Evolutionary conservation across 768 basidiomycete genomes (phyloP).

Genomic region (Tulasnella sp.): DNA sequence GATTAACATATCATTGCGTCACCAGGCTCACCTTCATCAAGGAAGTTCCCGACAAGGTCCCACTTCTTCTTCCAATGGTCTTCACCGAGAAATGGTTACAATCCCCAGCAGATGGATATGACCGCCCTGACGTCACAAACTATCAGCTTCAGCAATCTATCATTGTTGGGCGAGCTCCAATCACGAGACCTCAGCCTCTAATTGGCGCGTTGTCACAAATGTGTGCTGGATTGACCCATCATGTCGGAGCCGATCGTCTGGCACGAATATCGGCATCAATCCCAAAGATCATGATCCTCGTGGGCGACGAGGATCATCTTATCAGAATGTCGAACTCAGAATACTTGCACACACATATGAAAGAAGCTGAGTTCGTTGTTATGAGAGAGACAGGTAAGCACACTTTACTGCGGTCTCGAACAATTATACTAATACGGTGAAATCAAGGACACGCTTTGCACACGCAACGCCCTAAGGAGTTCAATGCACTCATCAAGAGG

Average conservation of each 20-base stretch:
- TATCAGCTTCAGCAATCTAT: constrained; percentile 46
- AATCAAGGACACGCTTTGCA: constrained; percentile 41
- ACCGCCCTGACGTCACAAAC: constrained; percentile 50
- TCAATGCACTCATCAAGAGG: constrained; percentile 45
- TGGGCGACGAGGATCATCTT: constrained; percentile 52
- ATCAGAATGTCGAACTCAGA: constrained; percentile 40
- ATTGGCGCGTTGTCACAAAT: constrained; percentile 60
- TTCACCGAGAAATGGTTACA: constrained; percentile 53
- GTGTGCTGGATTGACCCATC: constrained; percentile 51
- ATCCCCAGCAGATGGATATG: constrained; percentile 35
- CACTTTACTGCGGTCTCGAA: neutral
- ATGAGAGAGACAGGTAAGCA: constrained; percentile 40
- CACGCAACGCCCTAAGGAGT: constrained; percentile 35
- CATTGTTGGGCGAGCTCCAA: constrained; percentile 33
- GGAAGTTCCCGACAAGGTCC: constrained; percentile 37
- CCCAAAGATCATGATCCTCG: constrained; percentile 54
- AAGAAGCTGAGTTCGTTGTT: constrained; percentile 38
- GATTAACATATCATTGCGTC: neutral
- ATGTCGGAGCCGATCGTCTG: constrained; percentile 38
- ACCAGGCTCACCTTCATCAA: constrained; percentile 18
- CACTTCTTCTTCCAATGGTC: constrained; percentile 42
- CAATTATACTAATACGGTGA: neutral
- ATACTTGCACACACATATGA: constrained; percentile 44
- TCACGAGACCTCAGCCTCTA: constrained; percentile 46
- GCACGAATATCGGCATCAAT: constrained; percentile 38